A percentile compares a stretch with the other conserved stretches of the same genome.
These are phyloP conservation scores for Hymenoscyphus occultus DNA, from an alignment of 2,329 filamentous ascomycete species.

Conservation along the genomic window DNA sequence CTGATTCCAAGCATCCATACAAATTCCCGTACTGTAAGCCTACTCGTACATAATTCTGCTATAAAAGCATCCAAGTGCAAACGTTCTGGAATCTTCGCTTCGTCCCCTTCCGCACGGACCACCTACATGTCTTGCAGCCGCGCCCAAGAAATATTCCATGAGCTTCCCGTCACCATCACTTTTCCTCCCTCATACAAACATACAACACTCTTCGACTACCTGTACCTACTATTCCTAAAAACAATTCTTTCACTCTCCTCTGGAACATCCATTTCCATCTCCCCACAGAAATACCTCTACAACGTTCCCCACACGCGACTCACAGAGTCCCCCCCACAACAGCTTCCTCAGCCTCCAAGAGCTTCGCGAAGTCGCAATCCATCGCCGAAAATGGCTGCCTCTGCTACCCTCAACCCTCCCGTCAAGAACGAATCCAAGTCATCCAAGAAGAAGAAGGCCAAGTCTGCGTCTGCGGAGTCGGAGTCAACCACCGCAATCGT, in stretches of 20 bases:
- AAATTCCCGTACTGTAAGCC: background rate
- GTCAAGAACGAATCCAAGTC: conserved; percentile 61
- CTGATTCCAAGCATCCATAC: background rate
- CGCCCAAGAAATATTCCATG: conserved; percentile 13
- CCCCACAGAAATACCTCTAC: background rate
- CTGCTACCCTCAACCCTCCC: conserved; percentile 61
- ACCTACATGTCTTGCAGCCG: background rate
- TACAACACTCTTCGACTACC: background rate
- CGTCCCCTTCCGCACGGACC: conserved; percentile 10
- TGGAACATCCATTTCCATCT: conserved; percentile 6
- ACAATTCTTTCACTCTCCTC: background rate
- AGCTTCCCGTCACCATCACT: conserved; percentile 9
- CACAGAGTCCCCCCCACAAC: conserved; percentile 14
- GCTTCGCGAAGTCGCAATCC: conserved; percentile 1
- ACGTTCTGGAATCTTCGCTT: conserved; percentile 18
- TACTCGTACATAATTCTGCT: background rate
- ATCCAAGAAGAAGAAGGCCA: conserved; percentile 64
- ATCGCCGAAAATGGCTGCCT: conserved; percentile 56
- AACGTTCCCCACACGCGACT: conserved; percentile 13
- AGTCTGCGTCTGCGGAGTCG: conserved; percentile 50
- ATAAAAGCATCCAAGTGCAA: background rate
- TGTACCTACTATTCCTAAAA: conserved; percentile 10
- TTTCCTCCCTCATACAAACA: background rate
- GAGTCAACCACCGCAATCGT: conserved; percentile 45
- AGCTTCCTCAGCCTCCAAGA: conserved; percentile 13